Evolutionary conservation across 1,284 basidiomycete species (phyloP).

Genomic region (Trichosporon sp.): DNA sequence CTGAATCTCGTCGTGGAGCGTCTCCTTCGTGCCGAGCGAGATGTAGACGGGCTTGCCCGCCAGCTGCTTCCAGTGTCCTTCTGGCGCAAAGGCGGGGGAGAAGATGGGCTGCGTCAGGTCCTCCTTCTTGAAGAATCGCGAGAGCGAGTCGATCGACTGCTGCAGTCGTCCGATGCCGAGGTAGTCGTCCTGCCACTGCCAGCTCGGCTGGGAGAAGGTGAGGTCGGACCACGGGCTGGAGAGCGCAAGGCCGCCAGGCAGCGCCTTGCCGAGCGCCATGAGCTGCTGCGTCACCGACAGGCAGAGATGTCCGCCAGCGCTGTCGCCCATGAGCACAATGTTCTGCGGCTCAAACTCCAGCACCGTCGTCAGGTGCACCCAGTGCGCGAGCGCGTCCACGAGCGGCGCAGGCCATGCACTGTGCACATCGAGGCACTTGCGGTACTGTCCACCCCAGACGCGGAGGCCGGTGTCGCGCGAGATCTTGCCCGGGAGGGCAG

Average conservation of each 20-base stretch:
- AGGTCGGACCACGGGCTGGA: conserved; percentile 58
- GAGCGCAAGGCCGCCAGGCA: conserved; percentile 54
- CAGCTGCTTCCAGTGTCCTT: conserved; percentile 22
- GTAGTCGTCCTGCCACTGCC: conserved; percentile 13
- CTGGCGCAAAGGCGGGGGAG: conserved; percentile 20
- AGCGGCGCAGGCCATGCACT: conserved; percentile 18
- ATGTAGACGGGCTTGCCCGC: conserved; percentile 24
- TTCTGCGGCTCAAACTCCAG: conserved; percentile 13
- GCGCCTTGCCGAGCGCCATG: conserved; percentile 10
- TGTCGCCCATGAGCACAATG: conserved; percentile 17
- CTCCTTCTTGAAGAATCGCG: conserved; percentile 17
- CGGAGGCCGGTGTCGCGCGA: conserved; percentile 9
- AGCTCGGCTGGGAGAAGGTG: conserved; percentile 18
- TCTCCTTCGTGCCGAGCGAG: conserved; percentile 36
- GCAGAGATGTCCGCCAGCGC: conserved; percentile 16
- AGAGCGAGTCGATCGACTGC: conserved; percentile 11
- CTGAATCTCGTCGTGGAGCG: conserved; percentile 31
- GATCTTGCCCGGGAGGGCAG: conserved; percentile 10
- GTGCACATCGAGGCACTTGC: conserved; percentile 11
- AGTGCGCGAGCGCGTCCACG: conserved; percentile 19
- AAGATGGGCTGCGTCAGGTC: conserved; percentile 16
- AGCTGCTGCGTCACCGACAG: conserved; percentile 16
- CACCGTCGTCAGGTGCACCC: conserved; percentile 10
- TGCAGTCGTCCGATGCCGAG: conserved; percentile 9
- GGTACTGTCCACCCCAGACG: conserved; percentile 14